Conservation (phyloP, 1,284 basidiomycete genomes). For the Ustilago hordei region DNA sequence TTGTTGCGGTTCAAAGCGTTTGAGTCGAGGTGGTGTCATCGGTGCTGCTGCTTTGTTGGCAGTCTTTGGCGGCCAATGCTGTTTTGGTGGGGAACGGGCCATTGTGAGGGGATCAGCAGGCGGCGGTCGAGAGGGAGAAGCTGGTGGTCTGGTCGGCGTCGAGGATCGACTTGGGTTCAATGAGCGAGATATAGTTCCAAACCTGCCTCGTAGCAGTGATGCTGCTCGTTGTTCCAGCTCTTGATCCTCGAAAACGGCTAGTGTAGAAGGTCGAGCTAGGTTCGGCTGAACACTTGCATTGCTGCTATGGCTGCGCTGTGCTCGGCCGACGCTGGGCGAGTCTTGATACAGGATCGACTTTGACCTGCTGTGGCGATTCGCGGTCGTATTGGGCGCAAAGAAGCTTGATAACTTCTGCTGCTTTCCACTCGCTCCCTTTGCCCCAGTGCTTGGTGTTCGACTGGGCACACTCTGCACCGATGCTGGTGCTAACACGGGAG, state of each 20-base stretch:
- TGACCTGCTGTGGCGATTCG: neutral
- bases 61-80: neutral
- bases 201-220: conserved; percentile 30
- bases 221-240: conserved; percentile 37
- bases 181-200: conserved; percentile 41
- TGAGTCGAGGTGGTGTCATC: conserved; percentile 6
- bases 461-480: neutral
- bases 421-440: conserved; percentile 1
- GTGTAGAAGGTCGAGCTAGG: conserved; percentile 1
- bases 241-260: conserved; percentile 19
- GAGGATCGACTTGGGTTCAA: conserved; percentile 16
- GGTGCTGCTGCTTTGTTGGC: neutral
- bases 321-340: conserved; percentile 19
- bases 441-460: conserved; percentile 8
- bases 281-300: neutral
- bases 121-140: neutral
- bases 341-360: conserved; percentile 1
- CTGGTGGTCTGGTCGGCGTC: conserved; percentile 9
- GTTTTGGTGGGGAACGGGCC: conserved; percentile 1
- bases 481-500: neutral
- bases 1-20: neutral
- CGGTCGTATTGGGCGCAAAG: conserved; percentile 32
- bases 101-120: neutral
- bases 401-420: conserved; percentile 43
- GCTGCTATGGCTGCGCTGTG: conserved; percentile 2